phyloP scores from a whole-genome alignment of 176 grass and related monocot genomes.

The Aegilops tauschii region DNA sequence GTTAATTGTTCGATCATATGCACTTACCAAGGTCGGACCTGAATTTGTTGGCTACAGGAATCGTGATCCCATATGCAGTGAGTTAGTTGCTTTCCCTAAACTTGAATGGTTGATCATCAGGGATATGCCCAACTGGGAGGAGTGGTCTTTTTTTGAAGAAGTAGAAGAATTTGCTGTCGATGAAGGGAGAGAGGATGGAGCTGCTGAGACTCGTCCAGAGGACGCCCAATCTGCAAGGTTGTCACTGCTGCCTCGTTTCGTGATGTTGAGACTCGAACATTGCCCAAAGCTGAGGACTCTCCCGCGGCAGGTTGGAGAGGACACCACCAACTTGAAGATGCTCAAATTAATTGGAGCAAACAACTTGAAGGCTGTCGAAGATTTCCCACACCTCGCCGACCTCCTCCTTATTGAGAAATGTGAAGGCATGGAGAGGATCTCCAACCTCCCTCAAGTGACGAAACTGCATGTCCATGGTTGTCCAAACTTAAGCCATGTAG shows the following conservation, averaged over 20 bases:
- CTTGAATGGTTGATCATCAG: background rate
- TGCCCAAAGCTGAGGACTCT: constrained; percentile 30
- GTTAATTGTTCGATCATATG: background rate
- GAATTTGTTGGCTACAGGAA: background rate
- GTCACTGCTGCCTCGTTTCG: constrained; percentile 1
- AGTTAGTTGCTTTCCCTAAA: background rate
- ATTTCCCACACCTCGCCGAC: background rate
- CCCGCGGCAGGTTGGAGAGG: background rate
- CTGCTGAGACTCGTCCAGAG: background rate
- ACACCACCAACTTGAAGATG: background rate
- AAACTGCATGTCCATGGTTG: background rate
- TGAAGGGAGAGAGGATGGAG: background rate
- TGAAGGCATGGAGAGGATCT: background rate
- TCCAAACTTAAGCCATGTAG: background rate
- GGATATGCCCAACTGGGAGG: background rate
- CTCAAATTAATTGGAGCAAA: background rate
- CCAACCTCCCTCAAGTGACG: constrained; percentile 1
- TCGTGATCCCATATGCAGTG: background rate
- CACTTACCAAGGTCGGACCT: background rate
- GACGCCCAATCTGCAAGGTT: background rate
- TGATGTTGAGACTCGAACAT: rapidly evolving
- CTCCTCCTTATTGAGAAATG: rapidly evolving
- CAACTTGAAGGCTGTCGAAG: constrained; percentile 18
- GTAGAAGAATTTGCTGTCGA: background rate
- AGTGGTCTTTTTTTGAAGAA: constrained; percentile 15